Percentiles rank a stretch among this genome's conserved stretches.
These are phyloP conservation scores for Pleurozium schreberi DNA, from an alignment of 225 moss, liverwort and hornwort genomes.

Conservation along the genomic window DNA sequence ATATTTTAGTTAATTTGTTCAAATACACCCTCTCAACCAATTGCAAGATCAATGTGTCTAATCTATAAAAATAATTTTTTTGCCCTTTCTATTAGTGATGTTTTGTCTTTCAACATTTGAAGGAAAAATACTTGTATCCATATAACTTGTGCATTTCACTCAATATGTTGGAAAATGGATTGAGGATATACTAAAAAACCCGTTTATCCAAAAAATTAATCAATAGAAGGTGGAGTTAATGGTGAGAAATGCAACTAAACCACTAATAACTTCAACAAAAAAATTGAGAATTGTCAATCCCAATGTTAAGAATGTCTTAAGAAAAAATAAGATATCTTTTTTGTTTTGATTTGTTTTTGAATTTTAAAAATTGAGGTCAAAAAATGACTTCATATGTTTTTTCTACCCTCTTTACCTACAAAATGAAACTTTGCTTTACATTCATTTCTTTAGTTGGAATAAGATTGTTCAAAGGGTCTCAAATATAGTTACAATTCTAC, in stretches of 20 bases:
- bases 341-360: too few relatives aligned
- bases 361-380: background rate
- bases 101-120: background rate
- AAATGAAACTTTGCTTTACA: background rate
- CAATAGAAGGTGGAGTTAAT: background rate
- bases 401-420: background rate
- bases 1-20: background rate
- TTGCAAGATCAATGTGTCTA: background rate
- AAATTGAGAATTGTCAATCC: background rate
- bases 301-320: too few relatives aligned
- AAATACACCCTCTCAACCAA: fast-evolving
- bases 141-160: background rate
- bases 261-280: background rate
- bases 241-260: background rate
- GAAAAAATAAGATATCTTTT: too few relatives aligned
- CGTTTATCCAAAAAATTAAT: too few relatives aligned
- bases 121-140: background rate
- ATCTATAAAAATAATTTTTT: background rate
- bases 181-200: background rate
- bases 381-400: background rate
- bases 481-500: background rate
- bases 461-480: background rate
- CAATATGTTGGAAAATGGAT: background rate
- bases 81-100: fast-evolving
- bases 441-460: background rate